Evolutionary conservation across 257 asterid species (phyloP), one percentile per base, ranked within the genome.

Genomic region (Nicotiana noctiflora): DNA sequence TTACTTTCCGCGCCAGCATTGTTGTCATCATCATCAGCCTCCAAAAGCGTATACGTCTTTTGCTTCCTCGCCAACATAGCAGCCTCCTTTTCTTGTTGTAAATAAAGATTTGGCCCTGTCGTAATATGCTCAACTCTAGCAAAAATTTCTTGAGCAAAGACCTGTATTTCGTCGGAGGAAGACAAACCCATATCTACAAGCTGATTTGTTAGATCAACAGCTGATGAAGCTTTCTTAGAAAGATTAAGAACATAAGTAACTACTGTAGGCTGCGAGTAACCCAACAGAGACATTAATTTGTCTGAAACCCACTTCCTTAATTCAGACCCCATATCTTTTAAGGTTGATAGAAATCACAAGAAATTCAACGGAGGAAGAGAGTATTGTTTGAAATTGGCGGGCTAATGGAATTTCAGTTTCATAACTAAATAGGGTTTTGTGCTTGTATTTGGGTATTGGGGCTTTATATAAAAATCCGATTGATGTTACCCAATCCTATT

Each of bases 231-330:
- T 83, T 91, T 89, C 83, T 89, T 90, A 63, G 97, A 84, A 37
- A 91, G 80, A 31, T 92, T 82, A 62, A 95, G 91, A 21, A 92
- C 90, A 81, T 82, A 93, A 53, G 88, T 91, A 74, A 93, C 96
- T 23, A 92, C 89, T 2, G 92, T 87, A 29, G 91, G 86, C 70
- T 92, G 90, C 0, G 99, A 93, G 81, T 87, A 95, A 6, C 98
- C 98, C 88, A 95, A 29, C 49, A 93, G 90, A 27, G 93, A 74
- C 76, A 93, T 89, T 86, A 93, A 83, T 82, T 74, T 89, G 67
- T 92, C 97, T 2, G 96, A 92, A 19, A 93, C 98, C 98, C 97
- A 95, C 3, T 79, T 87, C 82, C 84, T 93, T 90, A 95, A 84
- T 82, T 91, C 98, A 66, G 88, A 75, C 37, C 81, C 87, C 98